phyloP scores from a whole-genome alignment of 2,329 filamentous ascomycete genomes.

The Xylaria digitata region DNA sequence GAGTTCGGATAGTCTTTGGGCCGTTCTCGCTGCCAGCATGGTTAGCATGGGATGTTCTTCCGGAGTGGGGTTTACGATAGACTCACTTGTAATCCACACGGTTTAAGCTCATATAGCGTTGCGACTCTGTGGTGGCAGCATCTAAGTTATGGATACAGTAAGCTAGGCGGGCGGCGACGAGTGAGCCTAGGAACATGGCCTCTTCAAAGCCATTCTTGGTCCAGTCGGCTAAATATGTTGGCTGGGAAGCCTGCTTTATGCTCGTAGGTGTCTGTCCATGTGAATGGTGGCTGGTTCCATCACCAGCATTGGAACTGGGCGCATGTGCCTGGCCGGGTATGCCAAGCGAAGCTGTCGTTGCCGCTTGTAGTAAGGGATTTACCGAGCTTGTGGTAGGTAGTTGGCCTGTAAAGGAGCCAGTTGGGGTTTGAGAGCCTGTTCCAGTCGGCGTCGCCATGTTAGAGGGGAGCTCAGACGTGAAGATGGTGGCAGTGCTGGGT shows the following conservation, averaged over 20 bases:
- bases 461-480: slow-evolving; percentile 95
- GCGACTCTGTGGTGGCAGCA: slow-evolving; percentile 61
- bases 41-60: slow-evolving; percentile 15
- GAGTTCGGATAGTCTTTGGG: slow-evolving; percentile 38
- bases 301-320: slow-evolving; percentile 56
- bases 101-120: slow-evolving; percentile 67
- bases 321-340: slow-evolving; percentile 58
- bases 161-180: slow-evolving; percentile 77
- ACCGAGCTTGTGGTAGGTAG: slow-evolving; percentile 66
- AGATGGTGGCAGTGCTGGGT: slow-evolving; percentile 92
- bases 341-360: slow-evolving; percentile 76
- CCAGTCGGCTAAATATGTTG: slow-evolving; percentile 92
- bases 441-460: slow-evolving; percentile 91
- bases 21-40: slow-evolving; percentile 34
- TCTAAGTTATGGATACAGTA: slow-evolving; percentile 71
- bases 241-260: slow-evolving; percentile 81
- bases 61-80: background rate
- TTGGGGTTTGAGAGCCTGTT: slow-evolving; percentile 91
- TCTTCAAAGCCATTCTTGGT: slow-evolving; percentile 84
- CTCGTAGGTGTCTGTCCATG: slow-evolving; percentile 81
- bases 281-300: slow-evolving; percentile 62
- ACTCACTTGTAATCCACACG: slow-evolving; percentile 71
- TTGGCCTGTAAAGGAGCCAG: slow-evolving; percentile 68
- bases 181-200: slow-evolving; percentile 85
- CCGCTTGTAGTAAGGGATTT: slow-evolving; percentile 91